Evolutionary conservation across 306 rosid genomes (phyloP).

Genomic region (Geum urbanum): DNA sequence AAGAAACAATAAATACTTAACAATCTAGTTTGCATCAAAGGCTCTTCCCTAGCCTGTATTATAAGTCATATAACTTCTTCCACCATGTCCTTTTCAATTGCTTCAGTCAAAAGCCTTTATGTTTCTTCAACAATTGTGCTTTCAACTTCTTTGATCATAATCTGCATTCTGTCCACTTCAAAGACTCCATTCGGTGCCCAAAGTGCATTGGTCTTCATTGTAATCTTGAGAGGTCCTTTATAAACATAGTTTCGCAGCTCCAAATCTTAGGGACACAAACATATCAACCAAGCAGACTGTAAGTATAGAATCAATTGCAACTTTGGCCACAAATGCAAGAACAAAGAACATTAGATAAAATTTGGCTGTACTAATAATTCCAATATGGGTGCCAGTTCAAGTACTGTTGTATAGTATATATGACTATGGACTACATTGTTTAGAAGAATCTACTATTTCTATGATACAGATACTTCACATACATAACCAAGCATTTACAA

Average conservation of each 20-base stretch:
- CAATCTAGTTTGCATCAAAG: slow-evolving; percentile 22
- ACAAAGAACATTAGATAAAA: too few species aligned
- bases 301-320: too few species aligned
- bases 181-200: slow-evolving; percentile 45
- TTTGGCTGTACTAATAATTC: too few species aligned
- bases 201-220: slow-evolving; percentile 25
- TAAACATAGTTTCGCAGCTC: slow-evolving; percentile 29
- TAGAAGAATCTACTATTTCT: too few species aligned
- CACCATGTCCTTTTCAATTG: slow-evolving; percentile 38
- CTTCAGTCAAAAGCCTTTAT: slow-evolving; percentile 34
- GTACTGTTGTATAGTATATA: too few species aligned
- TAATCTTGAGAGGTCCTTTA: slow-evolving; percentile 30
- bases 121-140: slow-evolving; percentile 49
- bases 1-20: too few species aligned
- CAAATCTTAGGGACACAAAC: slow-evolving; percentile 42
- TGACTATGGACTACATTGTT: too few species aligned
- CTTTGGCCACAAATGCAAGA: too few species aligned
- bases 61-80: slow-evolving; percentile 49
- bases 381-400: too few species aligned
- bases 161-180: slow-evolving; percentile 61
- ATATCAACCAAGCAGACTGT: slow-evolving; percentile 26
- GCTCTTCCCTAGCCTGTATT: slow-evolving; percentile 18
- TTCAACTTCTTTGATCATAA: slow-evolving; percentile 42
- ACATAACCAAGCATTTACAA: too few species aligned
- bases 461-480: too few species aligned